A percentile compares a stretch with the other conserved stretches of the same genome.
These are phyloP conservation scores for Aureobasidium sp. DNA, from an alignment of 2,329 filamentous ascomycete species.

Conservation along the genomic window DNA sequence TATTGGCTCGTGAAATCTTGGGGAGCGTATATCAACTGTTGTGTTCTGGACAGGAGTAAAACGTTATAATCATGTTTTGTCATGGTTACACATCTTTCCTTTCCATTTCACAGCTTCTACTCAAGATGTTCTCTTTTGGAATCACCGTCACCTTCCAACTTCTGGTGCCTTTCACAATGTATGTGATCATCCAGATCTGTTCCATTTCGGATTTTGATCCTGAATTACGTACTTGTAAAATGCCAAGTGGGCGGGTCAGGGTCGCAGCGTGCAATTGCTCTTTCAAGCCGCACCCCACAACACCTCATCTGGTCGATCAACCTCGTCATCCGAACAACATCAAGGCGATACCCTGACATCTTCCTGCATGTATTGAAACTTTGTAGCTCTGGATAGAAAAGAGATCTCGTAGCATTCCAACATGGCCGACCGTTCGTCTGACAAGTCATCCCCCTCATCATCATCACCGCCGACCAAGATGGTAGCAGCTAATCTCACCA, in stretches of 20 bases:
- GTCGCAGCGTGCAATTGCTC: background rate
- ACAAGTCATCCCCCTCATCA: background rate
- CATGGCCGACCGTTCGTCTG: background rate
- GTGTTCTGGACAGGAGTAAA: too few species aligned
- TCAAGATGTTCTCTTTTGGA: too few species aligned
- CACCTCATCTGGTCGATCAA: background rate
- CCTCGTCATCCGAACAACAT: background rate
- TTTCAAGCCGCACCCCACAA: background rate
- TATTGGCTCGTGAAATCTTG: too few species aligned
- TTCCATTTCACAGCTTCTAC: too few species aligned
- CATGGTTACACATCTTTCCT: too few species aligned
- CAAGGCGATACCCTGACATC: background rate
- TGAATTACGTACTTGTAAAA: too few species aligned
- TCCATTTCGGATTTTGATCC: background rate
- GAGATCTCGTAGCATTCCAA: background rate
- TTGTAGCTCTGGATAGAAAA: background rate
- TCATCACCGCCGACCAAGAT: background rate
- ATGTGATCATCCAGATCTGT: too few species aligned
- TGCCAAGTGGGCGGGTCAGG: background rate
- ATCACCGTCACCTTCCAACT: too few species aligned
- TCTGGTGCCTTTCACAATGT: too few species aligned
- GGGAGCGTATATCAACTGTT: too few species aligned
- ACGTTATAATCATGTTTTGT: too few species aligned
- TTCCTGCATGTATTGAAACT: background rate
- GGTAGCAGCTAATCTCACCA: conserved; percentile 8